Evolutionary conservation across 306 rosid species (phyloP), one percentile per base, ranked within the genome.

Genomic region (Prinsepia uniflora): DNA sequence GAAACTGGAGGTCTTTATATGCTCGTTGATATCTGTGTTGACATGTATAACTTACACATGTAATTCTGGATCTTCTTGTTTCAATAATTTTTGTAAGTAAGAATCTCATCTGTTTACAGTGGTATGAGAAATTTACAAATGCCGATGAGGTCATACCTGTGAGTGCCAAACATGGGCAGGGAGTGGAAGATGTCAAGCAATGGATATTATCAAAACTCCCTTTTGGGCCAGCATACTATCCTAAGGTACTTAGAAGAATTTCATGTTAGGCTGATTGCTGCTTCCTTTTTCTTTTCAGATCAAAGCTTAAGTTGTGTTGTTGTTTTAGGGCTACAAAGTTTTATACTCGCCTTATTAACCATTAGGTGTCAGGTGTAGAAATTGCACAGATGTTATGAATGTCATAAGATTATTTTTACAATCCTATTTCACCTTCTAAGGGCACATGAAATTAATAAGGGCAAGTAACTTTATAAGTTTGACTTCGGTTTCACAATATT

Each of bases 151-250:
- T 94, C 67, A 94, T 94, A 79, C 99, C 99, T 47, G 99, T 91
- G 73, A 94, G 99, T 84, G 97, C 99, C 72, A 94, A 91, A 81
- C 87, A 77, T 70, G 97, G 99, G 14, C 96, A 94, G 22, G 99
- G 99, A 44, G 82, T 94, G 70, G 96, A 91, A 71, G 97, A 94
- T 59, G 88, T 94, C 74, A 91, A 84, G 87, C 88, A 89, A 50
- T 94, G 99, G 97, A 87, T 94, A 77, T 82, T 91, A 71, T 91
- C 96, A 65, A 91, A 94, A 83, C 90, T 94, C 75, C 99, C 97
- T 6, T 6, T 83, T 17, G 99, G 97, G 53, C 99, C 97, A 70
- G 87, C 96, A 67, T 91, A 89, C 77, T 94, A 86, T 86, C 95
- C 99, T 47, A 89, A 91, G 95, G 99, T 83, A 89, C 72, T 86